phyloP scores from a whole-genome alignment of 495 filamentous ascomycete species.

The Podospora comata region DNA sequence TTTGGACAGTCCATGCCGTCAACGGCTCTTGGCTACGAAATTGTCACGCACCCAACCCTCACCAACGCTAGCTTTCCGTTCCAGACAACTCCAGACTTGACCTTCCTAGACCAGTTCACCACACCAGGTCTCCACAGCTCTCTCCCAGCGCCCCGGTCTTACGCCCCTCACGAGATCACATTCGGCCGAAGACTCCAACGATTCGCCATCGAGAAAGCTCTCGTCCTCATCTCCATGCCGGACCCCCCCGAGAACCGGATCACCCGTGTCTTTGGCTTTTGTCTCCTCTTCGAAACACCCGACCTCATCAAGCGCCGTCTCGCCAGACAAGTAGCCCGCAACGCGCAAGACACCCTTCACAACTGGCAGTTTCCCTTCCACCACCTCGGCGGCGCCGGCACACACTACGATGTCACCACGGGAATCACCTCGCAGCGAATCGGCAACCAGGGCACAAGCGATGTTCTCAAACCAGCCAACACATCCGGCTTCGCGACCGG shows the following conservation, averaged over 20 bases:
- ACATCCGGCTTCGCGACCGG: conserved; percentile 42
- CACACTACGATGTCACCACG: conserved; percentile 50
- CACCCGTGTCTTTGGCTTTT: conserved; percentile 62
- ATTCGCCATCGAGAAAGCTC: conserved; percentile 59
- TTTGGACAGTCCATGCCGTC: neutral
- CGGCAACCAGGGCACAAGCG: conserved; percentile 35
- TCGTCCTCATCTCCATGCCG: conserved; percentile 57
- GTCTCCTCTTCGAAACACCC: conserved; percentile 52
- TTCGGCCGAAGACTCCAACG: conserved; percentile 71
- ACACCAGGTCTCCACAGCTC: conserved; percentile 21
- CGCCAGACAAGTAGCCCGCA: conserved; percentile 37
- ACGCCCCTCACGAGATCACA: conserved; percentile 60
- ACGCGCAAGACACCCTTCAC: conserved; percentile 50
- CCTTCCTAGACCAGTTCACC: conserved; percentile 15
- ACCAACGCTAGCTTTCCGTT: conserved; percentile 38
- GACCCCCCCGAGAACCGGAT: conserved; percentile 49
- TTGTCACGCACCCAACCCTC: conserved; percentile 35
- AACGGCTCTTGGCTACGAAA: conserved; percentile 27
- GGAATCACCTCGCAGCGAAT: conserved; percentile 18
- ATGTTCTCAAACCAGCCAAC: conserved; percentile 33
- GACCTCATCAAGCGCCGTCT: conserved; percentile 50
- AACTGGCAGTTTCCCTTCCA: conserved; percentile 62
- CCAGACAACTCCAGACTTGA: conserved; percentile 24
- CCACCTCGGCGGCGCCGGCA: conserved; percentile 65
- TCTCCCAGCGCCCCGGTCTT: conserved; percentile 43